Evolutionary conservation across 805 yeast genomes (phyloP), one percentile per base, ranked within the genome.

Genomic region (Candida anglica): DNA sequence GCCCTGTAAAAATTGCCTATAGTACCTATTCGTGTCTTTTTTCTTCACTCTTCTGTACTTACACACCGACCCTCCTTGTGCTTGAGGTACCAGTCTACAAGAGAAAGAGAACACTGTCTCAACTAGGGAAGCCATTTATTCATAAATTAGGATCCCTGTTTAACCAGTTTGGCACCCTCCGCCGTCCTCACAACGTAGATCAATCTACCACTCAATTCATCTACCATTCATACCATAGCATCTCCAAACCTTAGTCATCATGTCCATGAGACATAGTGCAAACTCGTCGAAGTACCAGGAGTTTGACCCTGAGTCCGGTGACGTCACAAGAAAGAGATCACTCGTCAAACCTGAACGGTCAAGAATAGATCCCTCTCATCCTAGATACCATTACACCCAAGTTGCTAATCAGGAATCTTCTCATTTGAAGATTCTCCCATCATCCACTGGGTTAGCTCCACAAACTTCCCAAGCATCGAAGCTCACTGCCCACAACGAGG

Each of bases 341-440:
- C 65, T 91, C 41, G 83, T 91, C 20, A 73, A 86, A 41, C 94
- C 95, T 3, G 98, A 91, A 51, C 75, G 98, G 45, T 79, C 83
- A 25, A 48, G 69, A 34, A 72, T 77, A 42, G 70, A 77, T 46
- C 77, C 75, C n/a, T 72, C 71, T 34, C 84, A 85, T 53, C 93
- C 91, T 3, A 77, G 81, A 37, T 84, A 70, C 58, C 87, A 84
- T 56, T 87, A 86, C 56, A 73, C 84, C 10, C 87, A 81, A 46
- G 79, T 79, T 24, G 79, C 86, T 2, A 74, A 79, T 27, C 81
- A 80, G 40, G 80, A 82, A 48, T 66, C 77, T 9, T 72, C 68
- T 36, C 79, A 79, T 46, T 58, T 86, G 41, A 68, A 66, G 35
- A 80, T 85, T 24, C 76, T 71, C 45, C 87, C 93, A 2, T 76